phyloP scores from a whole-genome alignment of 2,329 filamentous ascomycete species.

The Microsporum ferrugineum region DNA sequence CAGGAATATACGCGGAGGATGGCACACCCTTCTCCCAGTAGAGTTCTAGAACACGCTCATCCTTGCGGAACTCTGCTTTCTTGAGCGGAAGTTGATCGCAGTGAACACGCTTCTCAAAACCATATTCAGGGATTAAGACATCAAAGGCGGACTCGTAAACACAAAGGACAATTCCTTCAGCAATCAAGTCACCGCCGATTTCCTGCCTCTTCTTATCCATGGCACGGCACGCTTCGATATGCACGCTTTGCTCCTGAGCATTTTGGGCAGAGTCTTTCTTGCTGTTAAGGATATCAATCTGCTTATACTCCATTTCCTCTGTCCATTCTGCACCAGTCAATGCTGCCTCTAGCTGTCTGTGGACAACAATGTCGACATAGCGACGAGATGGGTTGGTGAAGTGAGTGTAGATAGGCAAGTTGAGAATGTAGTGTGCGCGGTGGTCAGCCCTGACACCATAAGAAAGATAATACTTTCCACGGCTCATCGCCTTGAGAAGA shows the following conservation, averaged over 20 bases:
- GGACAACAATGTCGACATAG: constrained; percentile 89
- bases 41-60: constrained; percentile 82
- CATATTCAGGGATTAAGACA: constrained; percentile 93
- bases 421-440: constrained; percentile 81
- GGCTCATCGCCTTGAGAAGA: constrained; percentile 86
- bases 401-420: constrained; percentile 89
- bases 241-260: constrained; percentile 95
- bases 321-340: constrained; percentile 76
- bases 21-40: constrained; percentile 99
- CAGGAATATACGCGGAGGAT: constrained; percentile 88
- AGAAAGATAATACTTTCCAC: constrained; percentile 87
- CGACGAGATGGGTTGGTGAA: constrained; percentile 92
- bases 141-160: constrained; percentile 99
- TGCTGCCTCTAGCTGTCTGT: constrained; percentile 82
- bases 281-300: constrained; percentile 88
- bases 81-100: constrained; percentile 93
- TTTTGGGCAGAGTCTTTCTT: constrained; percentile 98
- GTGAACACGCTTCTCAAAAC: constrained; percentile 98
- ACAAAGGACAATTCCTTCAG: constrained; percentile 88
- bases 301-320: constrained; percentile 88
- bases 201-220: constrained; percentile 90
- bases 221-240: constrained; percentile 90
- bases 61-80: constrained; percentile 99
- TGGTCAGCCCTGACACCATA: constrained; percentile 67
- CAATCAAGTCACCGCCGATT: constrained; percentile 80